A percentile compares a stretch with the other conserved stretches of the same genome.
These are phyloP conservation scores for Saraca asoca DNA, from an alignment of 331 rosid species.

Conservation along the genomic window DNA sequence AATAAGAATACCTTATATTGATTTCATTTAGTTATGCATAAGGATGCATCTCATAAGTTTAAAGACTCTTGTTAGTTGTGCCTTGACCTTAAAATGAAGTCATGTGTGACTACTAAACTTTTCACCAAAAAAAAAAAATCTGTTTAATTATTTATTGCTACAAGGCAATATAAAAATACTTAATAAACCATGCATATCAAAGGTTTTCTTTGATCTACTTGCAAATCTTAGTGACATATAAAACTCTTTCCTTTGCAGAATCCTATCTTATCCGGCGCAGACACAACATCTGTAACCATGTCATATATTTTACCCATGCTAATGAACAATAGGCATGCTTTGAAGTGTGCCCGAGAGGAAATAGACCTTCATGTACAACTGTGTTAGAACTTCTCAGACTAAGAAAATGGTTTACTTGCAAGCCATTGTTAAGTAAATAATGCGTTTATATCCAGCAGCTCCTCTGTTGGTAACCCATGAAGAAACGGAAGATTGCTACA, in stretches of 20 bases:
- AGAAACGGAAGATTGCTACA: constrained; percentile 53
- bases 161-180: no score
- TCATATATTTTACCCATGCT: constrained; percentile 52
- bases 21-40: no score
- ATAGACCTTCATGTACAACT: constrained; percentile 45
- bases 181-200: no score
- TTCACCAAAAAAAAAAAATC: no score
- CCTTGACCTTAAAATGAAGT: no score
- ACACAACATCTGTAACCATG: constrained; percentile 54
- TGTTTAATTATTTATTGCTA: no score
- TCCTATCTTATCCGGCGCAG: constrained; percentile 56
- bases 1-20: no score
- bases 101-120: no score
- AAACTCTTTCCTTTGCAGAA: constrained; percentile 29
- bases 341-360: constrained; percentile 58
- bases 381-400: constrained; percentile 45
- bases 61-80: no score
- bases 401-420: constrained; percentile 44
- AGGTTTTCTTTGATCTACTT: no score
- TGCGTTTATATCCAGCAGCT: constrained; percentile 54
- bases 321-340: constrained; percentile 36
- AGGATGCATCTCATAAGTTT: no score
- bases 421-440: constrained; percentile 56
- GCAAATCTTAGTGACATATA: no score
- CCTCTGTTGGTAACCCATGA: constrained; percentile 64